Conservation (phyloP, 208 protist species). For the Leishmania arabica region DNA sequence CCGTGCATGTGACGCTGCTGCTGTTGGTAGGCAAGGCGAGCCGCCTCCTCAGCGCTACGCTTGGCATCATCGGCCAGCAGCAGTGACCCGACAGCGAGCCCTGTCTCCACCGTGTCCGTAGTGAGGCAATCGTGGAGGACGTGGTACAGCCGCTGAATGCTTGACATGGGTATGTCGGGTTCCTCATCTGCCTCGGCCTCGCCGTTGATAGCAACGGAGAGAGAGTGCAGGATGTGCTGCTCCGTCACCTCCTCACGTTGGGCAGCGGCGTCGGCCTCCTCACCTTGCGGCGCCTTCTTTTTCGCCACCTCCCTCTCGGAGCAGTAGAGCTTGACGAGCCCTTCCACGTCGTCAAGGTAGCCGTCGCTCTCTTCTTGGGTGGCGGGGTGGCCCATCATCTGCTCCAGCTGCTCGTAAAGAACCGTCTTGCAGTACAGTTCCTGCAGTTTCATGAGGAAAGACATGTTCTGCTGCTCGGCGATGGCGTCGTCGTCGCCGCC, state of each 20-base stretch:
- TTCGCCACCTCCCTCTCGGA: slow-evolving; percentile 21
- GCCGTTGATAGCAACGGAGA: slow-evolving; percentile 31
- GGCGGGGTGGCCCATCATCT: slow-evolving; percentile 69
- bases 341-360: slow-evolving; percentile 85
- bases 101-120: slow-evolving; percentile 38
- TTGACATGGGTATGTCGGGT: slow-evolving; percentile 46
- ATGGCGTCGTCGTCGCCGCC: slow-evolving; percentile 12
- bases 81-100: slow-evolving; percentile 64
- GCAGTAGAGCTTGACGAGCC: slow-evolving; percentile 63
- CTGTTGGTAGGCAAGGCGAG: slow-evolving; percentile 44
- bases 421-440: slow-evolving; percentile 83
- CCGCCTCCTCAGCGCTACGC: slow-evolving; percentile 48
- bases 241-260: slow-evolving; percentile 19
- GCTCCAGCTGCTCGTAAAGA: slow-evolving; percentile 74
- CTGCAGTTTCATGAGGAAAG: slow-evolving; percentile 65
- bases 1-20: slow-evolving; percentile 29
- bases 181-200: slow-evolving; percentile 29
- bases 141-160: slow-evolving; percentile 59
- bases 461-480: slow-evolving; percentile 51
- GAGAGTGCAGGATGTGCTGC: slow-evolving; percentile 26
- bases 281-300: slow-evolving; percentile 8
- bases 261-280: slow-evolving; percentile 5
- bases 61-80: slow-evolving; percentile 60
- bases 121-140: slow-evolving; percentile 53
- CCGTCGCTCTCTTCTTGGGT: slow-evolving; percentile 63